Conservation (phyloP, 257 asterid genomes). For the Coffea eugenioides region DNA sequence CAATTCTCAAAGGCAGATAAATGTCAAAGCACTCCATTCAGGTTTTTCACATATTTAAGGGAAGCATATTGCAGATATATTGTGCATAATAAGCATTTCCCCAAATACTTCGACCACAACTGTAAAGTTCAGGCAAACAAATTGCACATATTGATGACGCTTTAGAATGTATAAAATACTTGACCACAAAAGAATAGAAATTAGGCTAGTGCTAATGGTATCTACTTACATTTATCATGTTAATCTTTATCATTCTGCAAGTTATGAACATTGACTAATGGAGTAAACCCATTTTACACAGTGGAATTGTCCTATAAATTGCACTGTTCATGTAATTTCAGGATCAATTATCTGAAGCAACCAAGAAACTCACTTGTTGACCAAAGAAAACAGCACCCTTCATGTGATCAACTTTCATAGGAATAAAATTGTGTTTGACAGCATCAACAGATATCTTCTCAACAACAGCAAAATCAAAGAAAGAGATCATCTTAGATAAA, state of each 20-base stretch:
- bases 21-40: neutral
- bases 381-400: slow-evolving; percentile 82
- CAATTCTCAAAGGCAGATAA: neutral
- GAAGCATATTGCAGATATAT: neutral
- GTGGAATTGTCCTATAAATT: neutral
- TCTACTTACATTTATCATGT: neutral
- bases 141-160: neutral
- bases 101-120: neutral
- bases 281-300: neutral
- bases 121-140: neutral
- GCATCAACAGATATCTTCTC: slow-evolving; percentile 95
- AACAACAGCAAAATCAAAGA: slow-evolving; percentile 68
- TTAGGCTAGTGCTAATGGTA: neutral
- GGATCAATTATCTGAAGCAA: neutral
- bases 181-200: neutral
- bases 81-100: neutral
- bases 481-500: slow-evolving; percentile 64
- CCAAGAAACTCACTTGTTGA: slow-evolving; percentile 52
- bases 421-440: slow-evolving; percentile 60
- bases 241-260: neutral
- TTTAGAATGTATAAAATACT: neutral
- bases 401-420: slow-evolving; percentile 74
- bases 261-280: neutral
- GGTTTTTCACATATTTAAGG: neutral
- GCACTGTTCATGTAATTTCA: neutral